These are phyloP conservation scores for Wickerhamiella kazuoi DNA, from an alignment of 805 yeast species.

Conservation along the genomic window DNA sequence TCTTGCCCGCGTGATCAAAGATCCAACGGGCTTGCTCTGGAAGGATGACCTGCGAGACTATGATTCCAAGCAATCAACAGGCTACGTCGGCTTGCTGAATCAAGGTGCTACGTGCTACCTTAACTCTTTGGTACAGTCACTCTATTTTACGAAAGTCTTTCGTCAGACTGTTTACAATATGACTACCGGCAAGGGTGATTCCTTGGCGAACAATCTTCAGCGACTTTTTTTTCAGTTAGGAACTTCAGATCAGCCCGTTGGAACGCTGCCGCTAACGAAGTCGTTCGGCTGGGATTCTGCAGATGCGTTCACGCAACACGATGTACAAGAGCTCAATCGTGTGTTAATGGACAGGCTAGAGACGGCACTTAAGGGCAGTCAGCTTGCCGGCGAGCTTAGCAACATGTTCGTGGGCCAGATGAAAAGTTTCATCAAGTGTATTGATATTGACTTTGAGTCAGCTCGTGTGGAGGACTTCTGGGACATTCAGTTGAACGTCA, in stretches of 20 bases:
- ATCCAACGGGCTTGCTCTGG: slow-evolving; percentile 90
- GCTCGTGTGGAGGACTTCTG: slow-evolving; percentile 87
- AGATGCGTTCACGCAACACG: slow-evolving; percentile 95
- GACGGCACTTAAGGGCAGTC: slow-evolving; percentile 74
- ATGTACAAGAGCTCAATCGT: slow-evolving; percentile 90
- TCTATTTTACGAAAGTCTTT: slow-evolving; percentile 68
- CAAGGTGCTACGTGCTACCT: slow-evolving; percentile 98
- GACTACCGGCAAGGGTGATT: slow-evolving; percentile 43
- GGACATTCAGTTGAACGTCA: slow-evolving; percentile 94
- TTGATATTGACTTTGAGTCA: slow-evolving; percentile 83
- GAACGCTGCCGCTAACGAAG: slow-evolving; percentile 69
- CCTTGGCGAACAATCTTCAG: slow-evolving; percentile 75
- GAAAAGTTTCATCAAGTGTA: slow-evolving; percentile 87
- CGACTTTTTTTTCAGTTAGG: slow-evolving; percentile 68
- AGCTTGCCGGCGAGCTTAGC: slow-evolving; percentile 55
- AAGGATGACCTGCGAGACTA: slow-evolving; percentile 50
- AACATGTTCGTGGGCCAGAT: slow-evolving; percentile 89
- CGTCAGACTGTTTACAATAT: slow-evolving; percentile 75
- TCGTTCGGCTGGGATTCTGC: slow-evolving; percentile 95
- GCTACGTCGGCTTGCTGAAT: slow-evolving; percentile 80
- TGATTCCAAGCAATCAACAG: slow-evolving; percentile 74
- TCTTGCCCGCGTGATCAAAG: slow-evolving; percentile 59
- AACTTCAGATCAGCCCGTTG: slow-evolving; percentile 57
- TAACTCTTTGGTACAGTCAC: slow-evolving; percentile 79
- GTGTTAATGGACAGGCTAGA: slow-evolving; percentile 90